phyloP scores from a whole-genome alignment of 164 flowering plant genomes.

The Vitis amurensis region DNA sequence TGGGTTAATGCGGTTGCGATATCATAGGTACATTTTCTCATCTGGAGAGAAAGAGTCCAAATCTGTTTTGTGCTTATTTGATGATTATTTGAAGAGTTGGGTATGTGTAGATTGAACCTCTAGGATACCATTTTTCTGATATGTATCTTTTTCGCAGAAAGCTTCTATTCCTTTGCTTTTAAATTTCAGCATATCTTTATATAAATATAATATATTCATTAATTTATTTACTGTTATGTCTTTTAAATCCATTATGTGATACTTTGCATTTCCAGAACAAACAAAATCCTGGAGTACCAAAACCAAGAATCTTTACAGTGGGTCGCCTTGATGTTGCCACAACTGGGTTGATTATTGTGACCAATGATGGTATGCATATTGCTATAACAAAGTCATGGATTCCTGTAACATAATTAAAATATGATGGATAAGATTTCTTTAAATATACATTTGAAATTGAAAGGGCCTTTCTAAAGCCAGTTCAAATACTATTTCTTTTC shows the following conservation, averaged over 20 bases:
- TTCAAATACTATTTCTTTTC: slow-evolving; percentile 4
- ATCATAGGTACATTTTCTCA: slow-evolving; percentile 88
- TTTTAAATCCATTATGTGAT: neutral
- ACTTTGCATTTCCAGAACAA: slow-evolving; percentile 50
- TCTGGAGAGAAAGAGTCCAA: slow-evolving; percentile 84
- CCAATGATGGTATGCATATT: slow-evolving; percentile 81
- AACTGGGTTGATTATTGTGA: slow-evolving; percentile 88
- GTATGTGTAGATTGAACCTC: slow-evolving; percentile 42
- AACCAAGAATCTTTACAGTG: slow-evolving; percentile 88
- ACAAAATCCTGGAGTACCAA: slow-evolving; percentile 64
- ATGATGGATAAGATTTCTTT: neutral
- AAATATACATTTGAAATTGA: neutral
- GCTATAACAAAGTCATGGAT: neutral
- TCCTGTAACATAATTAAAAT: neutral
- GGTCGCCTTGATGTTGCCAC: slow-evolving; percentile 99
- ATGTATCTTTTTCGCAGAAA: no score
- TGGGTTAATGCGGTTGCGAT: slow-evolving; percentile 2
- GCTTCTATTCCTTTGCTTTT: neutral
- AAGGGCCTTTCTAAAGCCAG: neutral
- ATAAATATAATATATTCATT: neutral
- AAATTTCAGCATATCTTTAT: neutral
- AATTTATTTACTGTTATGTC: no score
- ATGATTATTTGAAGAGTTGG: slow-evolving; percentile 82
- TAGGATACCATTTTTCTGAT: neutral
- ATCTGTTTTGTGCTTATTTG: slow-evolving; percentile 65